Percentiles rank a stretch among this genome's conserved stretches.
Evolutionary conservation across 225 moss, liverwort and hornwort species (phyloP).

Genomic region (Antitrichia curtipendula): DNA sequence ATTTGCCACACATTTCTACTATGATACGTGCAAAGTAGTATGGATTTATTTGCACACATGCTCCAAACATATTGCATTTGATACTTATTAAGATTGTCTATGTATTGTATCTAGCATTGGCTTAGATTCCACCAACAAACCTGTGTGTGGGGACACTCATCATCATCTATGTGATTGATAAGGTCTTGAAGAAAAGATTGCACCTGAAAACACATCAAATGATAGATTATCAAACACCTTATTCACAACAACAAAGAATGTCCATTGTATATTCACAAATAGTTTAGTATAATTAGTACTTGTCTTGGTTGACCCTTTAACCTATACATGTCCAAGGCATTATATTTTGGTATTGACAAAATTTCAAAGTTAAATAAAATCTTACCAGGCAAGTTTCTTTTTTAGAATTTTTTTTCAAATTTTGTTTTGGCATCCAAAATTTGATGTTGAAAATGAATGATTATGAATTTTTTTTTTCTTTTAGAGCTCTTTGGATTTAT

Average conservation of each 20-base stretch:
- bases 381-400: neutral
- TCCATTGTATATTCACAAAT: neutral
- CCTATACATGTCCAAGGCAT: too few species aligned
- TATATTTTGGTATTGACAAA: neutral
- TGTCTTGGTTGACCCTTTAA: neutral
- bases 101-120: neutral
- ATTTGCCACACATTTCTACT: neutral
- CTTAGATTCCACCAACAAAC: neutral
- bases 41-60: neutral
- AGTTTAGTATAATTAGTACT: neutral
- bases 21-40: neutral
- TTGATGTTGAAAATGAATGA: accelerated
- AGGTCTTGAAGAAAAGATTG: slow-evolving; percentile 32
- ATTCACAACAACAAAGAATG: neutral
- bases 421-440: neutral
- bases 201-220: slow-evolving; percentile 22
- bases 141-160: slow-evolving; percentile 25
- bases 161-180: slow-evolving; percentile 47
- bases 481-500: neutral
- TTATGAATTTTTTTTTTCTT: neutral
- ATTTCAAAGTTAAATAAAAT: neutral
- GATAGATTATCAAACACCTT: neutral
- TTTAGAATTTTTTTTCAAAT: neutral
- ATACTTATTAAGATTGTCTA: neutral
- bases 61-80: neutral